Percentiles rank a stretch among this genome's conserved stretches.
phyloP scores from a whole-genome alignment of 805 yeast species.

The Candida montana region DNA sequence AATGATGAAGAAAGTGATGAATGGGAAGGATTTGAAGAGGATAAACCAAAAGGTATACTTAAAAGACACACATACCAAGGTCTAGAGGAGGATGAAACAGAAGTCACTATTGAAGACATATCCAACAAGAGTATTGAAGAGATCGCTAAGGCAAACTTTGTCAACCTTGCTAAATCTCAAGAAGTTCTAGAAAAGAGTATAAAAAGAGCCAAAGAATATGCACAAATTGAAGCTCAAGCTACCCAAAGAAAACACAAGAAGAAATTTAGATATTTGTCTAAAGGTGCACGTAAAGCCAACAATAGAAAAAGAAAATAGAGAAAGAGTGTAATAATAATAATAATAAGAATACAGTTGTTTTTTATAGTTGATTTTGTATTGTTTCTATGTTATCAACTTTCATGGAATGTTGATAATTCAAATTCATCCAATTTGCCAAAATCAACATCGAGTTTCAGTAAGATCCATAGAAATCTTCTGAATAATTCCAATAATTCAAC shows the following conservation, averaged over 20 bases:
- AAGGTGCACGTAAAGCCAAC: slow-evolving; percentile 64
- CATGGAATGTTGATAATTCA: slow-evolving; percentile 8
- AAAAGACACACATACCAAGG: slow-evolving; percentile 24
- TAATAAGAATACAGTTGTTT: too few species aligned
- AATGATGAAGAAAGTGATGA: slow-evolving; percentile 24
- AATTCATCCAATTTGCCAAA: slow-evolving; percentile 5
- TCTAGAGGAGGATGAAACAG: slow-evolving; percentile 32
- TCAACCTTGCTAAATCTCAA: slow-evolving; percentile 61
- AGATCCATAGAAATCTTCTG: slow-evolving; percentile 88
- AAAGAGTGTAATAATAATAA: too few species aligned
- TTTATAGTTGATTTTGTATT: background rate
- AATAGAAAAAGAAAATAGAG: slow-evolving; percentile 34
- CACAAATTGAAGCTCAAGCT: slow-evolving; percentile 39
- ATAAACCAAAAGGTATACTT: slow-evolving; percentile 22
- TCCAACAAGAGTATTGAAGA: slow-evolving; percentile 50
- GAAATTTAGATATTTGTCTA: slow-evolving; percentile 85
- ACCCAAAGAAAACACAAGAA: slow-evolving; percentile 39
- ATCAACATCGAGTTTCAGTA: slow-evolving; percentile 79
- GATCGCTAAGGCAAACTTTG: slow-evolving; percentile 61
- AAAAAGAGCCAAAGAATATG: slow-evolving; percentile 77
- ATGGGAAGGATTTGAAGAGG: slow-evolving; percentile 36
- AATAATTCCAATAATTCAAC: slow-evolving; percentile 70
- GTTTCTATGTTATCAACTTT: slow-evolving; percentile 2
- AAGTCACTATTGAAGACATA: slow-evolving; percentile 44
- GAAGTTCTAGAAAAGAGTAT: slow-evolving; percentile 71